phyloP scores from a whole-genome alignment of 768 basidiomycete species.

The Suillus hirtellus region DNA sequence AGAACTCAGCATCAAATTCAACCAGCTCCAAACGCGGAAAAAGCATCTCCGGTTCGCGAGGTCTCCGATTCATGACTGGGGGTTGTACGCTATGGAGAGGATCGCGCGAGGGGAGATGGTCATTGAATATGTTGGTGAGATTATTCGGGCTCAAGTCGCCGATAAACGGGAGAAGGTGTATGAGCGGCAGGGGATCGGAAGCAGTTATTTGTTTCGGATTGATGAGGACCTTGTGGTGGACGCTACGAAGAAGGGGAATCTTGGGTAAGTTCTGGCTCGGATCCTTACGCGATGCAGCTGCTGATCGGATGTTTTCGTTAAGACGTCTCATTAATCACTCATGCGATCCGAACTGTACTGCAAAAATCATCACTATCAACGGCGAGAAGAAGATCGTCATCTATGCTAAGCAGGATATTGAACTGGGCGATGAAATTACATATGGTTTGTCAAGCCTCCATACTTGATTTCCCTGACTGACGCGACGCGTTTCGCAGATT shows the following conservation, averaged over 20 bases:
- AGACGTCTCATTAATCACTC: constrained; percentile 99
- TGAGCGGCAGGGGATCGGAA: constrained; percentile 95
- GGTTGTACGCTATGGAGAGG: constrained; percentile 95
- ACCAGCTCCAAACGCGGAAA: constrained; percentile 96
- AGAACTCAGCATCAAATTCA: constrained; percentile 90
- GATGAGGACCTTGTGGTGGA: constrained; percentile 98
- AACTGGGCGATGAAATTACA: constrained; percentile 96
- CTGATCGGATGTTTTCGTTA: constrained; percentile 16
- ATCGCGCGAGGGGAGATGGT: constrained; percentile 97
- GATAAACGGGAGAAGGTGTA: constrained; percentile 97
- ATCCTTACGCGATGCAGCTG: constrained; percentile 3
- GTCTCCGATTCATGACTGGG: constrained; percentile 98
- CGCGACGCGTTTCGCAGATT: constrained; percentile 55
- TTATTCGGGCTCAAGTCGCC: constrained; percentile 92
- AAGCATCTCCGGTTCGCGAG: constrained; percentile 95
- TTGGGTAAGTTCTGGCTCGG: constrained; percentile 67
- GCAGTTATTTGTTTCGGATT: constrained; percentile 96
- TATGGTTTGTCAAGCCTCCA: constrained; percentile 65
- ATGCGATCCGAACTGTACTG: constrained; percentile 92
- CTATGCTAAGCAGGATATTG: constrained; percentile 95
- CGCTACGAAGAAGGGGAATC: constrained; percentile 98
- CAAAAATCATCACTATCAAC: constrained; percentile 88
- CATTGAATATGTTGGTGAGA: constrained; percentile 98
- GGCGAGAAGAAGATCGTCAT: constrained; percentile 99
- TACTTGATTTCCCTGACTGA: neutral